phyloP scores from a whole-genome alignment of 2,329 filamentous ascomycete genomes.

The Penicillium freii region DNA sequence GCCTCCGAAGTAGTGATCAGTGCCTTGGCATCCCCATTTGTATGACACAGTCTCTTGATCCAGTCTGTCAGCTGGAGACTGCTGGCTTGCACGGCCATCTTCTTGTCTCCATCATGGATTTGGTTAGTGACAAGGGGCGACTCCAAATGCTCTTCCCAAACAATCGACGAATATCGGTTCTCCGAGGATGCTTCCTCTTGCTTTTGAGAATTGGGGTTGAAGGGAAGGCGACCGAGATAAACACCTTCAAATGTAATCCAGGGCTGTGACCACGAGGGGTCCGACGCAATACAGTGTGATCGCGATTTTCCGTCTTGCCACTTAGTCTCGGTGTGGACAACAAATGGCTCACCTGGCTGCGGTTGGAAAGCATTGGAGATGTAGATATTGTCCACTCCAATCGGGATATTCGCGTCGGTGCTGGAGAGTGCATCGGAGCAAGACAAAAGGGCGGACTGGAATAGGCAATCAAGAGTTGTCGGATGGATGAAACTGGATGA shows the following conservation, averaged over 20 bases:
- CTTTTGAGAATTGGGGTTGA: slow-evolving; percentile 15
- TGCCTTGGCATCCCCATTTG: slow-evolving; percentile 12
- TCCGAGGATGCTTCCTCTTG: slow-evolving; percentile 1
- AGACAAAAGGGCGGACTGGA: slow-evolving; percentile 23
- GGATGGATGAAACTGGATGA: slow-evolving; percentile 20
- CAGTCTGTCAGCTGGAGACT: slow-evolving; percentile 14
- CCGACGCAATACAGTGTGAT: slow-evolving; percentile 18
- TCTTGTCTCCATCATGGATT: slow-evolving; percentile 2
- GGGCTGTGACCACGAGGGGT: slow-evolving; percentile 16
- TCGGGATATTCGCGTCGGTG: slow-evolving; percentile 19
- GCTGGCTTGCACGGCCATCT: not conserved
- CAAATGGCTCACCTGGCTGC: slow-evolving; percentile 17
- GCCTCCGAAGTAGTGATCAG: slow-evolving; percentile 6
- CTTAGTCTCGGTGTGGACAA: slow-evolving; percentile 18
- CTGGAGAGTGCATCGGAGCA: slow-evolving; percentile 16
- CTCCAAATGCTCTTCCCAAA: slow-evolving; percentile 20
- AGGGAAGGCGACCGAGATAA: slow-evolving; percentile 20
- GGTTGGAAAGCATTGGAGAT: slow-evolving; percentile 17
- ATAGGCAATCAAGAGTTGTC: slow-evolving; percentile 23
- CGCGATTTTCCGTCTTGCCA: slow-evolving; percentile 15
- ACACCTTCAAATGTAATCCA: slow-evolving; percentile 22
- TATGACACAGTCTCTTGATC: slow-evolving; percentile 19
- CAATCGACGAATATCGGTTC: slow-evolving; percentile 15
- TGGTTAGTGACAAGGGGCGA: slow-evolving; percentile 10
- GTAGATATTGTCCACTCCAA: slow-evolving; percentile 21